These are phyloP conservation scores for Diaporthe nobilis DNA, from an alignment of 2,329 filamentous ascomycete genomes.

Conservation along the genomic window DNA sequence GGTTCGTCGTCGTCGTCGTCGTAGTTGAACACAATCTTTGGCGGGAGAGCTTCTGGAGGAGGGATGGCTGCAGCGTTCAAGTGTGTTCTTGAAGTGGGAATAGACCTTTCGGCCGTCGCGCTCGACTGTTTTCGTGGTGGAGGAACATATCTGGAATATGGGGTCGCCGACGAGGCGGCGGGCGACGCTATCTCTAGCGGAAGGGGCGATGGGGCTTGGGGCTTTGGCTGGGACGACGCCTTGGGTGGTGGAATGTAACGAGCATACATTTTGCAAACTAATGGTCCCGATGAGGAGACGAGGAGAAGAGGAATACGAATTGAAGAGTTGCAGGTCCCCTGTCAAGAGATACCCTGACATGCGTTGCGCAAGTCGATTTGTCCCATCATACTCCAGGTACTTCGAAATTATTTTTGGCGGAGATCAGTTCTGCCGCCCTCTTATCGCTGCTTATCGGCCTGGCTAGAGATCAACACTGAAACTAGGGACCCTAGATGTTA, in stretches of 20 bases:
- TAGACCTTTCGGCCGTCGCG: not conserved
- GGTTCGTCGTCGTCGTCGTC: constrained; percentile 37
- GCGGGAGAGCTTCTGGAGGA: constrained; percentile 16
- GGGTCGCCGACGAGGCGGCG: constrained; percentile 43
- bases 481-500: not conserved
- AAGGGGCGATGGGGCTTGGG: constrained; percentile 32
- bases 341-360: not conserved
- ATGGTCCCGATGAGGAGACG: too few relatives aligned
- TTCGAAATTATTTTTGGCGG: constrained; percentile 37
- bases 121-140: constrained; percentile 24
- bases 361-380: not conserved
- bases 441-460: constrained; percentile 42
- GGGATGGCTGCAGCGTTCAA: constrained; percentile 41
- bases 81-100: constrained; percentile 34
- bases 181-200: constrained; percentile 41
- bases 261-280: constrained; percentile 48
- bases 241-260: constrained; percentile 55
- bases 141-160: constrained; percentile 42
- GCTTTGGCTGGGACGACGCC: constrained; percentile 41
- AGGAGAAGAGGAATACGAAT: not conserved
- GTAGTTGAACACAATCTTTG: constrained; percentile 47
- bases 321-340: not conserved
- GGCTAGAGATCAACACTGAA: not conserved
- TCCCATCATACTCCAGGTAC: constrained; percentile 1
- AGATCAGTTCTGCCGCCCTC: constrained; percentile 55